Conservation (phyloP, 2,329 filamentous ascomycete species). For the Alternaria solani region DNA sequence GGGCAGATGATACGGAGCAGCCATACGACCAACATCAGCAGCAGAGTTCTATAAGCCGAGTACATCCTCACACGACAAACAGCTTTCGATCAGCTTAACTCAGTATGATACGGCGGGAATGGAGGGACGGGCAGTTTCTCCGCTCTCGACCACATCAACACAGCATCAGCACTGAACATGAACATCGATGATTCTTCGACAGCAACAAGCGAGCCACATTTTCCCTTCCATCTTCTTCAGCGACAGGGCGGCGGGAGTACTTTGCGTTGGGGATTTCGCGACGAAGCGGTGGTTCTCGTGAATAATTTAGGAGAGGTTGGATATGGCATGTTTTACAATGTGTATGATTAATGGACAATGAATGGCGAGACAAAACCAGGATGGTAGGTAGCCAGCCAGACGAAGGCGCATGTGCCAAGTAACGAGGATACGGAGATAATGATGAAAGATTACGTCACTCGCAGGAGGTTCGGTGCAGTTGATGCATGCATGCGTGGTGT, state of each 20-base stretch:
- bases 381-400: background rate
- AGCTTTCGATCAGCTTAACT: conserved; percentile 25
- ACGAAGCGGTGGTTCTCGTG: background rate
- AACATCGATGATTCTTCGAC: background rate
- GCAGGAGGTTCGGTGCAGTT: background rate
- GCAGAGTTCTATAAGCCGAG: conserved; percentile 6
- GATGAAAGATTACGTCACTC: background rate
- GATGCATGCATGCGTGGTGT: conserved; percentile 7
- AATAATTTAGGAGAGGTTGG: conserved; percentile 9
- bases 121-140: background rate
- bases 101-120: conserved; percentile 19
- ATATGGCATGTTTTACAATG: conserved; percentile 6
- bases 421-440: background rate
- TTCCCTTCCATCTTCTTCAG: conserved; percentile 8
- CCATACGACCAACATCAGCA: background rate
- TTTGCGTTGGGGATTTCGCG: conserved; percentile 1
- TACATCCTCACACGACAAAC: conserved; percentile 17
- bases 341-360: background rate
- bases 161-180: background rate
- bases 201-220: conserved; percentile 6
- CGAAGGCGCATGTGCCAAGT: background rate
- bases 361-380: background rate
- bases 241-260: background rate
- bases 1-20: background rate
- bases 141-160: background rate